These are phyloP conservation scores for Ustilaginoidea virens DNA, from an alignment of 2,329 filamentous ascomycete genomes.

Conservation along the genomic window DNA sequence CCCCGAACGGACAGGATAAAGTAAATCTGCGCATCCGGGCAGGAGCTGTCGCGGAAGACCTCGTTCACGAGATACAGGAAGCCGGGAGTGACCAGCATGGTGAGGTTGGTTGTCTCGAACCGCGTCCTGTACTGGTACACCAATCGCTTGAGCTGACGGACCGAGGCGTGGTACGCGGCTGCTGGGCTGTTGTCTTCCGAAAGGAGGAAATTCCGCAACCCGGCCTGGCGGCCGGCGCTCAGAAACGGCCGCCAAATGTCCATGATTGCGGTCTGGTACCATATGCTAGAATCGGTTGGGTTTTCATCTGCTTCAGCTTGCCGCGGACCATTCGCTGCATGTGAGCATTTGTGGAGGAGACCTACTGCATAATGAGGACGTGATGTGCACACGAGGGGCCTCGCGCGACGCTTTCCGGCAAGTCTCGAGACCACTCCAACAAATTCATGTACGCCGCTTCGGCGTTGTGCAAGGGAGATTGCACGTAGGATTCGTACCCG, in stretches of 20 bases:
- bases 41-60: background rate
- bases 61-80: conserved; percentile 1
- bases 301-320: too few relatives aligned
- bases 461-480: background rate
- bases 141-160: background rate
- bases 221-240: background rate
- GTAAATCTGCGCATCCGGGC: background rate
- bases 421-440: background rate
- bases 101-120: background rate
- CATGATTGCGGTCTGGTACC: conserved; percentile 1
- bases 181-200: background rate
- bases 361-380: background rate
- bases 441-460: background rate
- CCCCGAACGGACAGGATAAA: background rate
- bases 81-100: background rate
- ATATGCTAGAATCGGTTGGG: too few relatives aligned
- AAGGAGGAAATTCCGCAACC: background rate
- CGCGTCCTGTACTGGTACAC: background rate
- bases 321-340: too few relatives aligned
- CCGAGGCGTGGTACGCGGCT: background rate
- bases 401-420: background rate
- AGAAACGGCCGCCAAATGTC: conserved; percentile 1
- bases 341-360: background rate
- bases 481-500: background rate
- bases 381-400: background rate